phyloP scores from a whole-genome alignment of 371 early-diverging fungal genomes.

The Synchytrium microbalum region DNA sequence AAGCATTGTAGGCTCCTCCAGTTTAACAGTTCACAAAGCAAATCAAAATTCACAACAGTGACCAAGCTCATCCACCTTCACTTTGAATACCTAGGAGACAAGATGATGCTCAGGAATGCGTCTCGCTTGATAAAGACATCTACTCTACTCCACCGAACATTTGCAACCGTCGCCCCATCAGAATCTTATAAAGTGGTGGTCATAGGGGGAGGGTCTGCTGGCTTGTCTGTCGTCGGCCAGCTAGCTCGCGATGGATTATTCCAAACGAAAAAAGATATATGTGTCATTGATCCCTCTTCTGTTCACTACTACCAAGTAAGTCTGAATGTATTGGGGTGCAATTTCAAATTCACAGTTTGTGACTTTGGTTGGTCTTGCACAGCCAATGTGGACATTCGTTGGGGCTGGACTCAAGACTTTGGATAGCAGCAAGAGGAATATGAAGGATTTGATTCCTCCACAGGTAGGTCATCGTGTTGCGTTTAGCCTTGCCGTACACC shows the following conservation, averaged over 20 bases:
- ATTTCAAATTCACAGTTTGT: not conserved
- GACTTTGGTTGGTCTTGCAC: not conserved
- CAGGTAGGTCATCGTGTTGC: constrained; percentile 5
- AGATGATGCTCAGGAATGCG: too few species aligned
- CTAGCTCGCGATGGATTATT: constrained; percentile 36
- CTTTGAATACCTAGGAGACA: too few species aligned
- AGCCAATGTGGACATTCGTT: constrained; percentile 27
- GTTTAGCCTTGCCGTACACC: not conserved
- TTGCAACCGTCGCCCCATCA: too few species aligned
- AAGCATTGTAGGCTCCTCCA: too few species aligned
- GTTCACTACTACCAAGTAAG: constrained; percentile 81
- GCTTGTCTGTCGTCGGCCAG: constrained; percentile 61
- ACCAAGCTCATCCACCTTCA: too few species aligned
- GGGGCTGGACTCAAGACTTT: constrained; percentile 80
- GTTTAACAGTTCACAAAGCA: too few species aligned
- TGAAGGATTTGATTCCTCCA: constrained; percentile 56
- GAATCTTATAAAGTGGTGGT: constrained; percentile 41
- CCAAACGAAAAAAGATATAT: constrained; percentile 28
- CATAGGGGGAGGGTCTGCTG: constrained; percentile 75
- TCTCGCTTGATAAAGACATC: too few species aligned
- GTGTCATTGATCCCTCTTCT: constrained; percentile 69
- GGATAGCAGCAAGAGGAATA: constrained; percentile 57
- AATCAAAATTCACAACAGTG: too few species aligned
- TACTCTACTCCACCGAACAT: too few species aligned
- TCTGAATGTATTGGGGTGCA: not conserved